phyloP scores from a whole-genome alignment of 257 asterid species.

The Rauvolfia tetraphylla region DNA sequence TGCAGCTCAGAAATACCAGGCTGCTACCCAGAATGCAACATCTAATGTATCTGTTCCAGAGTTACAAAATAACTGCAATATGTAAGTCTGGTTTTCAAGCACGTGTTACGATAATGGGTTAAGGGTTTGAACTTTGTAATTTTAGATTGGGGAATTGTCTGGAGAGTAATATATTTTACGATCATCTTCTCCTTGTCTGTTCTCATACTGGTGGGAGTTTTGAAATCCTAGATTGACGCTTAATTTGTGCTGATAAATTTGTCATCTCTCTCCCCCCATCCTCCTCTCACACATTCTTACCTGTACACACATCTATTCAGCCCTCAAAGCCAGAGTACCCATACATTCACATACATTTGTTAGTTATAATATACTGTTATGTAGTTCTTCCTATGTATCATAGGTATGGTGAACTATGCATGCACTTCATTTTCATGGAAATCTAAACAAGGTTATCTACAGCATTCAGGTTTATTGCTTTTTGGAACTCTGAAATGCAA shows the following conservation, averaged over 20 bases:
- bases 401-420: background rate
- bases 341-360: background rate
- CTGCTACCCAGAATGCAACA: constrained; percentile 73
- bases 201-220: too few relatives aligned
- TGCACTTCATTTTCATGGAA: background rate
- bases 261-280: too few relatives aligned
- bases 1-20: constrained; percentile 96
- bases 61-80: constrained; percentile 86
- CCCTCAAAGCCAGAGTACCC: background rate
- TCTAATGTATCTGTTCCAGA: constrained; percentile 64
- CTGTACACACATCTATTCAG: background rate
- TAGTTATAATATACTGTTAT: background rate
- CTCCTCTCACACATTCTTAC: too few relatives aligned
- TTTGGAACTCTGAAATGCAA: background rate
- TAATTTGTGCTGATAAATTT: background rate
- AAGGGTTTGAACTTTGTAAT: background rate
- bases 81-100: constrained; percentile 43
- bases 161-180: background rate
- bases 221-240: background rate
- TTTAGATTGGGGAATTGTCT: background rate
- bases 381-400: background rate
- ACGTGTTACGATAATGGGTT: background rate
- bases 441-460: background rate
- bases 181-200: too few relatives aligned
- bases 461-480: background rate